Base-by-base conservation (phyloP, 2,329 filamentous ascomycete species). In the Ceratocystis colombiana region DNA sequence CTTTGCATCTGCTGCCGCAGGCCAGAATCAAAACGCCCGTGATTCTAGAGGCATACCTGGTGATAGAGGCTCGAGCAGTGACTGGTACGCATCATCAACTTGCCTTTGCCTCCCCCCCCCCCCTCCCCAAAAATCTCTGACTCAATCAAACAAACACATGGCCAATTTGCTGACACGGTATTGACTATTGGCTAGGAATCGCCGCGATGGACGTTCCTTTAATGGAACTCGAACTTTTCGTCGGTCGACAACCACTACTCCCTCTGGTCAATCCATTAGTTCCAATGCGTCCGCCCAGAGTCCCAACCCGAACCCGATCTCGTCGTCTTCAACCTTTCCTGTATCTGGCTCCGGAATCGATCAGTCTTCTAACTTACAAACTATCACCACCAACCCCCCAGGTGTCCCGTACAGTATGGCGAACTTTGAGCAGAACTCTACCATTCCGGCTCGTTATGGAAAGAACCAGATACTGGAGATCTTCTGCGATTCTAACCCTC, bases 1-100 rank as follows among this genome's bases (percentile, higher is more conserved):
- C 81, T 92, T 92, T 78, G 88, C 88, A 75, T 90, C 88, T 74
- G 88, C 88, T 72, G 88, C 88, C 71, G 88, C 88, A 75, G 88
- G 88, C 76, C 88, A 89, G 76, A 86, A 82, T 72, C 78, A 80
- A 74, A 85, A 75, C 48, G 59, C 46, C 77, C 83, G 81, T 75
- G 84, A 83, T 75, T 75, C 79, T 72, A 81, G 80, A 78, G 77
- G 76, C 77, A 83, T 80, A 74, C 84, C 82, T 77, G 79, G 75
- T 72, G 62, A 41, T 53, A 46, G 61, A 61, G 64, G 57, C 48
- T 57, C 59, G n/a, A 61, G 62, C 22, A 64, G 66, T 61, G 50
- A 67, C 45, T 68, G 57, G 41, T 66, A 64, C 48, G 66, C 64
- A 65, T 53, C 12, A 64, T 59, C 55, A 15, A 25, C 20, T 55